Conservation (phyloP, 768 basidiomycete genomes). For the Asterophora parasitica region DNA sequence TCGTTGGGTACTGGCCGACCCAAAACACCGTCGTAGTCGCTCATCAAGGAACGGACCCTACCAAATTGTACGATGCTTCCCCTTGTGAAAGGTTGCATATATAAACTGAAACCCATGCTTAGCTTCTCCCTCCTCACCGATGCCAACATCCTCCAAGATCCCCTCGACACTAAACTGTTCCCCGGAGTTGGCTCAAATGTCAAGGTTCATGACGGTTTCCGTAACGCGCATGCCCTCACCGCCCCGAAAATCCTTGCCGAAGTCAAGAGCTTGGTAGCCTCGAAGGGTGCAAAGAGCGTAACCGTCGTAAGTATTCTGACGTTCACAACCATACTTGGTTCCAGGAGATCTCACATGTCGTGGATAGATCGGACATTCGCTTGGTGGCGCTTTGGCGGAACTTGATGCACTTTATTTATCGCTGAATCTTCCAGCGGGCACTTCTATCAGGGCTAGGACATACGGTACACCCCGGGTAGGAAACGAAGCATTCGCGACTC, state of each 20-base stretch:
- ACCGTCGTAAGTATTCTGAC: slow-evolving; percentile 30
- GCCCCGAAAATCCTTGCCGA: slow-evolving; percentile 40
- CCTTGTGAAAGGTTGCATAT: background rate
- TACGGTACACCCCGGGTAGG: slow-evolving; percentile 52
- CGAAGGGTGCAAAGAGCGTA: slow-evolving; percentile 34
- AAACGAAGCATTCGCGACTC: slow-evolving; percentile 43
- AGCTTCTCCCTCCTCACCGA: slow-evolving; percentile 53
- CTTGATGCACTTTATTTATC: slow-evolving; percentile 45
- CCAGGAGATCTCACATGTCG: background rate
- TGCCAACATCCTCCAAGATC: slow-evolving; percentile 32
- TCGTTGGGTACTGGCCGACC: slow-evolving; percentile 52
- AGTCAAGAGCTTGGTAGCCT: slow-evolving; percentile 34
- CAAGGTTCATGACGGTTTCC: slow-evolving; percentile 51
- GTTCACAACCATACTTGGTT: background rate
- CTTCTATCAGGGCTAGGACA: slow-evolving; percentile 37
- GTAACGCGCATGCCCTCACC: slow-evolving; percentile 43
- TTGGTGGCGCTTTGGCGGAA: slow-evolving; percentile 49
- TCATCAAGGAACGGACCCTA: slow-evolving; percentile 59
- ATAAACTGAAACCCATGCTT: background rate
- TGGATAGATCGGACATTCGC: slow-evolving; percentile 42
- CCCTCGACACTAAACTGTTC: slow-evolving; percentile 44
- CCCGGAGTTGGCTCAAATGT: slow-evolving; percentile 45
- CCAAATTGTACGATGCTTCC: slow-evolving; percentile 36
- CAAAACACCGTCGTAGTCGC: slow-evolving; percentile 52
- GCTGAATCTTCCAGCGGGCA: slow-evolving; percentile 39